Evolutionary conservation across 345 rosid genomes (phyloP).

Genomic region (Cardiospermum halicacabum): DNA sequence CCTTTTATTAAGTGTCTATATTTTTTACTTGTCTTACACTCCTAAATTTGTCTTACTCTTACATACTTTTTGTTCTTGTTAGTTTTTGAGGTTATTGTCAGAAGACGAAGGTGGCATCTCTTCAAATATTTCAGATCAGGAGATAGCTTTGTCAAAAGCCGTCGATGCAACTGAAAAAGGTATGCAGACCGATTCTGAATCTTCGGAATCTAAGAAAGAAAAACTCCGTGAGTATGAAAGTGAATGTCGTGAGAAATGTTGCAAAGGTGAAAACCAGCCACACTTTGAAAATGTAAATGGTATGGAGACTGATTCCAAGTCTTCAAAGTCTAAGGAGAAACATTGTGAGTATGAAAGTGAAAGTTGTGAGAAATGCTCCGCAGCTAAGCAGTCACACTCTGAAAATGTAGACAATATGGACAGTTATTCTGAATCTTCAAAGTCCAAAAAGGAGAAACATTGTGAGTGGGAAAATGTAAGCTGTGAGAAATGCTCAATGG

Average conservation of each 20-base stretch:
- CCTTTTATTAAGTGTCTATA: background rate
- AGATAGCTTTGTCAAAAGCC: conserved; percentile 69
- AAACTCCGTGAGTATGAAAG: conserved; percentile 68
- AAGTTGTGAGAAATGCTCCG: conserved; percentile 61
- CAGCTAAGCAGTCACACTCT: conserved; percentile 33
- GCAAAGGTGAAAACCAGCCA: conserved; percentile 38
- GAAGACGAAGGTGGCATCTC: conserved; percentile 58
- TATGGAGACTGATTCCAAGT: conserved; percentile 45
- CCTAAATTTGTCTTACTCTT: background rate
- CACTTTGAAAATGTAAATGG: conserved; percentile 27
- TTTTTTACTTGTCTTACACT: background rate
- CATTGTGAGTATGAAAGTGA: conserved; percentile 64
- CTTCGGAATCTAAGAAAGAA: conserved; percentile 57
- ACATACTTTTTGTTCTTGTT: background rate
- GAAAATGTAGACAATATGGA: conserved; percentile 40
- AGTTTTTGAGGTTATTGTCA: conserved; percentile 79
- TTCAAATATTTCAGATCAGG: conserved; percentile 44
- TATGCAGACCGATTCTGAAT: conserved; percentile 45
- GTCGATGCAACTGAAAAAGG: conserved; percentile 53
- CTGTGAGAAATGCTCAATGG: conserved; percentile 57
- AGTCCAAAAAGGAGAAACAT: conserved; percentile 70
- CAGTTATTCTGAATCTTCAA: conserved; percentile 38
- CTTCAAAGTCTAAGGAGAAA: conserved; percentile 64
- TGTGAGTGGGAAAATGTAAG: conserved; percentile 66
- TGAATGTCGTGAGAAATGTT: conserved; percentile 67